Base-by-base conservation (phyloP, 257 asterid genomes). In the Echium plantagineum region DNA sequence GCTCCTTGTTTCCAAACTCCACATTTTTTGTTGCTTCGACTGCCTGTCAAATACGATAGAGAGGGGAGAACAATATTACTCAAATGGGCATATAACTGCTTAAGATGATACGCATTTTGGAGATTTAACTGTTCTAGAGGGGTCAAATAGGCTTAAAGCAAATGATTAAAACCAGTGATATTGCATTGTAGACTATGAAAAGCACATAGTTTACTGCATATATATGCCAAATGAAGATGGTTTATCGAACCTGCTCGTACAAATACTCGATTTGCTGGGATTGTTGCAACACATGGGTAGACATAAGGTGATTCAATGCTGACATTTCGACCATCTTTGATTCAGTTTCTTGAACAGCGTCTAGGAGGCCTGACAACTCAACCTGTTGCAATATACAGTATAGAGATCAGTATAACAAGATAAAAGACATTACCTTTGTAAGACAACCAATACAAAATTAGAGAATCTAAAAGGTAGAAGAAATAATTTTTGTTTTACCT, bases 251-350 rank as follows among this genome's bases (percentile, higher is more conserved):
- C 96, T 91, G 94, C 42, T 82, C 94, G 56, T 82, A 91, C 77
- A 91, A 71, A 65, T 61, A 68, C 75, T 91, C 98, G 21, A 91
- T 91, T 81, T 91, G 96, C 58, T 85, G 95, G 53, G 95, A 78
- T 71, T 91, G 98, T 58, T 91, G 95, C 74, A 88, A 52, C 65
- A 91, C 95, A 72, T 88, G 95, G 18, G 96, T 91, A 30, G 98
- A 91, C 95, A 88, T 88, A 71, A 88, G 95, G 69, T 88, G 95
- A 80, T 88, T 91, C 65, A 91, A 69, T 0, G 96, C 98, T 68
- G 95, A 88, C 90, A 91, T 78, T 69, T 91, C 98, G 57, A 91
- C 77, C 95, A 91, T 91, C 80, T 86, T 91, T 28, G 89, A 82
- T 71, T 91, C 95, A 15, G 96, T 91, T 71, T 76, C 90, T 65